Conservation (phyloP, 169 alveolate species). For the Babesia bovis region DNA sequence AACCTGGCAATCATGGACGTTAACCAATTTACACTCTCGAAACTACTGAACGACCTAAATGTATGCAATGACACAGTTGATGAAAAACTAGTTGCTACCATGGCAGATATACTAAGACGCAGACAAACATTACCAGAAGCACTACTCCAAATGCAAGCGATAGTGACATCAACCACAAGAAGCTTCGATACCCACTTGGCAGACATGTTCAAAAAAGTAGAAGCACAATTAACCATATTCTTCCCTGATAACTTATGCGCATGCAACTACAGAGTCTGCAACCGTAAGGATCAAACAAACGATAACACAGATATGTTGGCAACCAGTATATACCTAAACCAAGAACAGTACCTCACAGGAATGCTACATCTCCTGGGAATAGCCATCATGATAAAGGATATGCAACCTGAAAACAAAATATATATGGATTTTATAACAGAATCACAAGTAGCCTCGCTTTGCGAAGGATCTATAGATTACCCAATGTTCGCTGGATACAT, state of each 20-base stretch:
- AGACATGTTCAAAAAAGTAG: neutral
- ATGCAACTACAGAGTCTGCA: neutral
- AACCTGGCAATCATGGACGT: conserved; percentile 33
- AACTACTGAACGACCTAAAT: conserved; percentile 25
- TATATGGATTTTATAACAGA: conserved; percentile 42
- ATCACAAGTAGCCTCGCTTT: conserved; percentile 9
- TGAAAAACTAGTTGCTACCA: neutral
- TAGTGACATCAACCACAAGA: neutral
- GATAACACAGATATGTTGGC: neutral
- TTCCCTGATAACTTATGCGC: neutral
- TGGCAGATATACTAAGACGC: conserved; percentile 32
- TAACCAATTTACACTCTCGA: conserved; percentile 46
- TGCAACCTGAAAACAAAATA: conserved; percentile 1
- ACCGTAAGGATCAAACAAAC: neutral
- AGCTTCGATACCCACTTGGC: neutral
- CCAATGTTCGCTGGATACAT: conserved; percentile 44
- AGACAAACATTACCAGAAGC: conserved; percentile 12
- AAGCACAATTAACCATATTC: neutral
- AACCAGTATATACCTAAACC: neutral
- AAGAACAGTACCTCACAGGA: conserved; percentile 28
- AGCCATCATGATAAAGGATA: conserved; percentile 6
- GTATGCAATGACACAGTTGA: neutral
- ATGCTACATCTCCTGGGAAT: conserved; percentile 41
- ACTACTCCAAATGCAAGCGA: conserved; percentile 20
- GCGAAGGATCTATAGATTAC: conserved; percentile 33